phyloP scores from a whole-genome alignment of 306 rosid genomes.

The Vicia sativa region DNA sequence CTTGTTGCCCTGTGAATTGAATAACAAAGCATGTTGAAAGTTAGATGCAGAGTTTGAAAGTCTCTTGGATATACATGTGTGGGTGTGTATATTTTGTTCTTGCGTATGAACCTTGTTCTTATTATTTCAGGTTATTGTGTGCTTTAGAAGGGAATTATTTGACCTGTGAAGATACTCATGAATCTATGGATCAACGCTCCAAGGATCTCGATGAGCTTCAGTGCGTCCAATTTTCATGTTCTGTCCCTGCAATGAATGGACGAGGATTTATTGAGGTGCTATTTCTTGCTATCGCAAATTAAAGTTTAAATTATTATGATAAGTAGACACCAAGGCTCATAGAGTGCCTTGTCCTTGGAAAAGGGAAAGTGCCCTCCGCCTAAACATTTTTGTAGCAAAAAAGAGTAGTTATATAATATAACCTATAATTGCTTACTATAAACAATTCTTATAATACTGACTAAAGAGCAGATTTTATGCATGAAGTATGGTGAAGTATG shows the following conservation, averaged over 20 bases:
- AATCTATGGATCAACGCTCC: conserved; percentile 46
- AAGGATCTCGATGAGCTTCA: conserved; percentile 60
- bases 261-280: conserved; percentile 89
- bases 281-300: conserved; percentile 24
- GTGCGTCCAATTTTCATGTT: conserved; percentile 68
- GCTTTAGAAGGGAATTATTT: conserved; percentile 81
- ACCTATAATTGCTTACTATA: too few species aligned
- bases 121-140: conserved; percentile 70
- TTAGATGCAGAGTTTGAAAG: conserved; percentile 22
- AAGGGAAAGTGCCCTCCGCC: background rate
- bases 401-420: background rate
- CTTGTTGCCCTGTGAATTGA: conserved; percentile 19
- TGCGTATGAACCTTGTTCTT: conserved; percentile 12
- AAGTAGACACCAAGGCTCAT: background rate
- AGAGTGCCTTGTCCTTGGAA: conserved; percentile 1
- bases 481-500: too few species aligned
- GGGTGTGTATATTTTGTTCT: background rate
- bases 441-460: too few species aligned
- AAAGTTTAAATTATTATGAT: background rate
- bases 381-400: conserved; percentile 1
- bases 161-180: conserved; percentile 55
- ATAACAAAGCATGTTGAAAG: conserved; percentile 19
- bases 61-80: conserved; percentile 12
- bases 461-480: too few species aligned
- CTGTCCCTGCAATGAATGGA: conserved; percentile 70